These are phyloP conservation scores for Cercospora zeina DNA, from an alignment of 2,329 filamentous ascomycete species.

Conservation along the genomic window DNA sequence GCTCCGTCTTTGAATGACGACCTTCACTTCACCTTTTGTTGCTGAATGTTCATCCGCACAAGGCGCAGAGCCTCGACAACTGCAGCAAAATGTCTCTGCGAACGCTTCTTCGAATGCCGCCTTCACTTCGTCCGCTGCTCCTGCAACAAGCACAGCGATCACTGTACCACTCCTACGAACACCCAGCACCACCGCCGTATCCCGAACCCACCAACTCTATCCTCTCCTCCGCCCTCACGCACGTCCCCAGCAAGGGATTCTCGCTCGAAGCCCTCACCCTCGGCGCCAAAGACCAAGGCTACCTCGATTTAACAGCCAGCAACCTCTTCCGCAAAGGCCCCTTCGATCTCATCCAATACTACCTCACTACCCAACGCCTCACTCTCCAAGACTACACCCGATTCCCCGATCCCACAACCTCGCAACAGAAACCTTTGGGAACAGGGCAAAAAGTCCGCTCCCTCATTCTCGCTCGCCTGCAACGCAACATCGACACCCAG, in stretches of 20 bases:
- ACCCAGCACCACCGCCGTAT: slow-evolving; percentile 64
- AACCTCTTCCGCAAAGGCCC: slow-evolving; percentile 77
- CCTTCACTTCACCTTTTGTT: neutral
- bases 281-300: slow-evolving; percentile 81
- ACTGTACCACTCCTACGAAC: slow-evolving; percentile 72
- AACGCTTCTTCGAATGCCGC: slow-evolving; percentile 33
- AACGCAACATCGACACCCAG: slow-evolving; percentile 63
- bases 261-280: slow-evolving; percentile 69
- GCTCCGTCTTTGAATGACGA: neutral
- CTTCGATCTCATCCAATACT: slow-evolving; percentile 79
- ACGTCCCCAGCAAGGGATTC: slow-evolving; percentile 83
- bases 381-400: slow-evolving; percentile 55
- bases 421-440: neutral
- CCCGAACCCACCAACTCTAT: slow-evolving; percentile 70
- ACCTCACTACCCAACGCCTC: slow-evolving; percentile 67
- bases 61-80: neutral
- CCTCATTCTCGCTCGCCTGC: slow-evolving; percentile 73
- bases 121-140: slow-evolving; percentile 34
- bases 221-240: slow-evolving; percentile 74
- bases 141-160: slow-evolving; percentile 22
- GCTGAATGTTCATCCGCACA: neutral
- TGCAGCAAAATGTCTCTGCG: slow-evolving; percentile 30
- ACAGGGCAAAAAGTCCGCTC: slow-evolving; percentile 66
- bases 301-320: slow-evolving; percentile 74
- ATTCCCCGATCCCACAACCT: slow-evolving; percentile 38